Base-by-base conservation (phyloP, 805 yeast genomes). In the Kodamaea lidongshanica region DNA sequence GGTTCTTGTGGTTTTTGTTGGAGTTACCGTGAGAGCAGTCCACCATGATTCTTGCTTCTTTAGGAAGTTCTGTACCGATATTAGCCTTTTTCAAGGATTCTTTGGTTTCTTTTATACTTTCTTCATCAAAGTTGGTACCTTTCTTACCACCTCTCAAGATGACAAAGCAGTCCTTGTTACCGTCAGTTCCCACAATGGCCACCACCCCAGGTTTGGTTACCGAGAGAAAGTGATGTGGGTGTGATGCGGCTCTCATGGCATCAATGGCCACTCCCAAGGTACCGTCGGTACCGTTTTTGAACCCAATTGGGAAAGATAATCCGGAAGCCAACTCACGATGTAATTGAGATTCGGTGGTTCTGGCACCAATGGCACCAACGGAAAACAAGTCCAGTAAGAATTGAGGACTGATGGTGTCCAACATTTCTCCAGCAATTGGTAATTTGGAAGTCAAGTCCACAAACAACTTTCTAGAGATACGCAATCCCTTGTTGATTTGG, bases 1-100 rank as follows among this genome's bases (percentile, higher is more conserved):
- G 98, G 61, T 89, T 89, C 54, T 74, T 74, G 74, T 78, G 88
- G 60, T 89, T 80, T 56, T 89, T 89, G 53, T 70, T 77, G 20
- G 96, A 85, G 69, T 89, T 89, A 41, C 96, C 98, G 54, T 89
- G 98, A 23, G 96, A 87, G 59, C 96, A 92, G 61, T 89, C 98
- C 41, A 89, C 77, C 97, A 89, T 92, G 48, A 88, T 79, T 50
- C 89, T 72, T 27, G 66, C 60, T 12, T 54, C 55, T 10, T 26
- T 28, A 28, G 65, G 59, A n/a, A n/a, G n/a, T 12, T 52, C 54
- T 46, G 61, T 63, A 15, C 72, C 62, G 40, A 58, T 62, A 45
- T 67, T 69, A 16, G 75, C 67, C 30, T 71, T 68, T 11, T 54
- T 54, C 35, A 86, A 62, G 43, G 75, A 74, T 16, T 58, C 70